Evolutionary conservation across 1,284 basidiomycete genomes (phyloP), one percentile per base, ranked within the genome.

Genomic region (Cystobasidium slooffiae): DNA sequence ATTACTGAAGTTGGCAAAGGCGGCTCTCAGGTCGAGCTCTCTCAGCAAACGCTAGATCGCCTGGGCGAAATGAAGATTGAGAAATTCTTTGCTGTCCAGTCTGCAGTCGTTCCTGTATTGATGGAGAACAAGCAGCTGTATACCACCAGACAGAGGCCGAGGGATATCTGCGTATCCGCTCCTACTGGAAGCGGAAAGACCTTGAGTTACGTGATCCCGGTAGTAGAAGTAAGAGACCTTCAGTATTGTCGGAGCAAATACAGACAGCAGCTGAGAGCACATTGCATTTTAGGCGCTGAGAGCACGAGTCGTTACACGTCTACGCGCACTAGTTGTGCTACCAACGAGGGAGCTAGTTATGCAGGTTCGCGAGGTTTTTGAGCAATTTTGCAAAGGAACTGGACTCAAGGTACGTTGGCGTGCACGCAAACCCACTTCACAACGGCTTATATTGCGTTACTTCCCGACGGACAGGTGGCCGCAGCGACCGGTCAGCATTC

Each of bases 101-200:
- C 91, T 0, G 86, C 86, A 16, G 86, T 94, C 8, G 84, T 96
- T 0, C 93, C 93, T 0, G 88, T 92, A 77, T 84, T 97, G 3
- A 86, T 94, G 20, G 84, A 84, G 16, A 78, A 82, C 24, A 55
- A 75, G 49, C 82, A 85, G 0, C 84, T 97, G 3, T 93, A 94
- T 79, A 85, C 88, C 16, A 90, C 91, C 0, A 90, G 88, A 78
- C 82, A 87, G 67, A 86, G 88, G 37, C 90, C 90, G 31, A 86
- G 87, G 52, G 97, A 99, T 82, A 86, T 95, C 9, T 96, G 95
- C 79, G 92, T 97, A n/a, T 97, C 94, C 6, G 97, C 97, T 0
- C 97, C 97, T 0, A 99, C 96, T 0, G 96, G 96, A 43, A 95
- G 93, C 78, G 96, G 96, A 0, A 99, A 99, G 84, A 99, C 96